Conservation (phyloP, 2,329 filamentous ascomycete genomes). For the Hortaea werneckii region DNA sequence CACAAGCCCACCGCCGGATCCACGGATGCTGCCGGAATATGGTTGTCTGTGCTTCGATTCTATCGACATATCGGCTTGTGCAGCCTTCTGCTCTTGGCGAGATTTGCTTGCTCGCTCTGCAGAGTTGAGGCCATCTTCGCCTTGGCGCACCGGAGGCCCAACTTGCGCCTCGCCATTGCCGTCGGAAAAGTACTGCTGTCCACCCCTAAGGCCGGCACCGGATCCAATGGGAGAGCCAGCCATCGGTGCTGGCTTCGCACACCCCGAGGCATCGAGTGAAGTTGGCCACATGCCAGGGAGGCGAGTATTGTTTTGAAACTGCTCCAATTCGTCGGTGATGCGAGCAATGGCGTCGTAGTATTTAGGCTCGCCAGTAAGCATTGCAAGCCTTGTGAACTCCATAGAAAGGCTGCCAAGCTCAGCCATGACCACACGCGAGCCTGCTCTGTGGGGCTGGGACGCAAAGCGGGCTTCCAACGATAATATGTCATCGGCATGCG, state of each 20-base stretch:
- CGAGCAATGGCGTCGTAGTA: constrained; percentile 87
- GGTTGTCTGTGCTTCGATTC: constrained; percentile 2
- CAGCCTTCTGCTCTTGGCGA: not conserved
- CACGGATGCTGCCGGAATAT: constrained; percentile 11
- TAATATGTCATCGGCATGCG: constrained; percentile 82
- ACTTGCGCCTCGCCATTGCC: constrained; percentile 13
- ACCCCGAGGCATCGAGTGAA: constrained; percentile 67
- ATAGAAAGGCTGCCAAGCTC: constrained; percentile 72
- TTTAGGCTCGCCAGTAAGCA: constrained; percentile 68
- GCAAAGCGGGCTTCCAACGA: constrained; percentile 60
- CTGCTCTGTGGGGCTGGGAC: constrained; percentile 54
- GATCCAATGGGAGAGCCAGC: not conserved
- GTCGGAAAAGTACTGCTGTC: constrained; percentile 12
- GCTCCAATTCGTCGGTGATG: constrained; percentile 69
- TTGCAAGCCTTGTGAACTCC: constrained; percentile 82
- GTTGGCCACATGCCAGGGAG: constrained; percentile 76
- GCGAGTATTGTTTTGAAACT: constrained; percentile 59
- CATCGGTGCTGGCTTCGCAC: constrained; percentile 41
- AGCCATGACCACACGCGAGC: constrained; percentile 45
- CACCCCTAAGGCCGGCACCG: not conserved
- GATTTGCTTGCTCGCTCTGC: not conserved
- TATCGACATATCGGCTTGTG: not conserved
- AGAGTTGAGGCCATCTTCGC: not conserved
- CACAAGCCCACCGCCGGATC: constrained; percentile 9
- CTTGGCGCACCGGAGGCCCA: constrained; percentile 2